These are phyloP conservation scores for Viola pubescens DNA, from an alignment of 441 rosid species.

Conservation along the genomic window DNA sequence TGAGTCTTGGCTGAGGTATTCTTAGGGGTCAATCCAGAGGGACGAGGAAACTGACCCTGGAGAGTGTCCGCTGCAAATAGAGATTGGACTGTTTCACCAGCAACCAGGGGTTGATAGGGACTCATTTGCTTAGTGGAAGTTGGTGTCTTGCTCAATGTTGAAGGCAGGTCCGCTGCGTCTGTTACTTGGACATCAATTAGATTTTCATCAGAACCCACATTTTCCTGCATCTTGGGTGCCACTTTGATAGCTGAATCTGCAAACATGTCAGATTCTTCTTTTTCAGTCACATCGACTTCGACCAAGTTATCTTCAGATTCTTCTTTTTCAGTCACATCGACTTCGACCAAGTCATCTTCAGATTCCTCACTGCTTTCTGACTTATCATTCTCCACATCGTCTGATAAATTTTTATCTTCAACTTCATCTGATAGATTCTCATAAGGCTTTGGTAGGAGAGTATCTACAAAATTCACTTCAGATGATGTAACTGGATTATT, in stretches of 20 bases:
- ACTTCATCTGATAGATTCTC: neutral
- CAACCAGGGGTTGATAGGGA: constrained; percentile 6
- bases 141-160: constrained; percentile 14
- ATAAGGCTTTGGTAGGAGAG: neutral
- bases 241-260: neutral
- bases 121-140: constrained; percentile 4
- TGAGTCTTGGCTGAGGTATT: constrained; percentile 25
- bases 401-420: constrained; percentile 1
- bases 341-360: neutral
- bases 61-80: constrained; percentile 29
- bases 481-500: no score
- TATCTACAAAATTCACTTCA: no score
- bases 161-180: constrained; percentile 10
- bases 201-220: neutral
- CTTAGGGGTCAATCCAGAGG: constrained; percentile 20
- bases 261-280: neutral
- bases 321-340: neutral
- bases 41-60: constrained; percentile 34
- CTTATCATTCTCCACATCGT: neutral
- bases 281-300: neutral
- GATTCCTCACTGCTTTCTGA: neutral
- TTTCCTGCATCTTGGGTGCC: neutral
- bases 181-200: constrained; percentile 11
- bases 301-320: neutral
- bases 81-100: constrained; percentile 6